Evolutionary conservation across 1,139 yeast genomes (phyloP).

Genomic region (Petasospora rhodanensis): DNA sequence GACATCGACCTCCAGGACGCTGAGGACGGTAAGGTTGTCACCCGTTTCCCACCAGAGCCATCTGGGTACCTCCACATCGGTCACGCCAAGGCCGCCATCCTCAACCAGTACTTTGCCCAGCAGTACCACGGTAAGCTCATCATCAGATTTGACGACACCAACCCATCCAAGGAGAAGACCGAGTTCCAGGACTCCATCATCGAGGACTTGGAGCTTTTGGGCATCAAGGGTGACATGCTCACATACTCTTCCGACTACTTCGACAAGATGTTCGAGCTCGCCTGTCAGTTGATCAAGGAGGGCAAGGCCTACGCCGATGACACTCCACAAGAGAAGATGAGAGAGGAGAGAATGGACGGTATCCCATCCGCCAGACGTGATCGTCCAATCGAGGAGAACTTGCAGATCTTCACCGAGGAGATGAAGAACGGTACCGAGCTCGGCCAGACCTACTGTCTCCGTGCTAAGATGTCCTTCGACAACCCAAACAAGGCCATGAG

Average conservation of each 20-base stretch:
- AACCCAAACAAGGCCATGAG: slow-evolving; percentile 90
- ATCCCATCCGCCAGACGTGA: slow-evolving; percentile 87
- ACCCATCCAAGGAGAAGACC: slow-evolving; percentile 89
- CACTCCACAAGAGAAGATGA: slow-evolving; percentile 88
- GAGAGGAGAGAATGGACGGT: slow-evolving; percentile 98
- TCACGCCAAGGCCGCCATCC: slow-evolving; percentile 94
- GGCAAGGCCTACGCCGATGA: slow-evolving; percentile 98
- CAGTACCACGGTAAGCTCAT: slow-evolving; percentile 91
- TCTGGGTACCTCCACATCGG: slow-evolving; percentile 96
- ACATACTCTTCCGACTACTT: slow-evolving; percentile 93
- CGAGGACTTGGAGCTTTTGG: slow-evolving; percentile 82
- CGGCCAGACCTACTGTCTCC: slow-evolving; percentile 83
- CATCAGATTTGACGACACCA: slow-evolving; percentile 94
- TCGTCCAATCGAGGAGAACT: slow-evolving; percentile 85
- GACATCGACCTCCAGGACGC: slow-evolving; percentile 93
- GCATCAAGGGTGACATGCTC: slow-evolving; percentile 82
- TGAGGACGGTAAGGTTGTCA: slow-evolving; percentile 86
- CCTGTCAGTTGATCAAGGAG: slow-evolving; percentile 80
- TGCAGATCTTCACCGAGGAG: slow-evolving; percentile 76
- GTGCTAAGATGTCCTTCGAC: slow-evolving; percentile 91
- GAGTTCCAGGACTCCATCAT: slow-evolving; percentile 91
- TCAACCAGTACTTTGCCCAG: slow-evolving; percentile 93
- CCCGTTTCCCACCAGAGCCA: slow-evolving; percentile 87
- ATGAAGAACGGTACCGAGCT: slow-evolving; percentile 91
- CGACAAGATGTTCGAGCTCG: slow-evolving; percentile 81